Evolutionary conservation across 2,329 filamentous ascomycete species (phyloP).

Genomic region (Chaetomiaceae sp.): DNA sequence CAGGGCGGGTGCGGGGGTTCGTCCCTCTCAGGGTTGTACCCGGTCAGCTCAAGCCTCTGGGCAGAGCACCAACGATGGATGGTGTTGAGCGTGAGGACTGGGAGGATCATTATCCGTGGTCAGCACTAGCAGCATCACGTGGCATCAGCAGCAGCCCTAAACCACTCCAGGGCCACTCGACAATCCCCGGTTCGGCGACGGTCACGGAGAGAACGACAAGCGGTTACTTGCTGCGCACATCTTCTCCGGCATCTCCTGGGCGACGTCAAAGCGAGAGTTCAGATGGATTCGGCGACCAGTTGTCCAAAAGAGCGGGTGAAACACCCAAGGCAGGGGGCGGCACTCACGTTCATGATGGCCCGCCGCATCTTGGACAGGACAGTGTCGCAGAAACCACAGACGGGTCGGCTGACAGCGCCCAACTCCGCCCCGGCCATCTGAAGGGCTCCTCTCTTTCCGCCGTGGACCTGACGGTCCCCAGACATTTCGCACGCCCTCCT

Average conservation of each 20-base stretch:
- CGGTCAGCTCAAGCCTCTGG: slow-evolving; percentile 13
- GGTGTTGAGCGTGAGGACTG: slow-evolving; percentile 12
- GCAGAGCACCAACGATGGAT: slow-evolving; percentile 21
- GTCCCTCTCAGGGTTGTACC: slow-evolving; percentile 9
- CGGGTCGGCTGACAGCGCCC: not conserved
- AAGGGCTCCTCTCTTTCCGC: not conserved
- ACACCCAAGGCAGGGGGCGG: slow-evolving; percentile 17
- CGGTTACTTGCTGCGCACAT: slow-evolving; percentile 11
- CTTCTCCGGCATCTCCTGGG: slow-evolving; percentile 8
- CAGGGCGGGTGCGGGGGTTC: slow-evolving; percentile 12
- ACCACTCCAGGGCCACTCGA: slow-evolving; percentile 15
- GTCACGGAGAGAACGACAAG: slow-evolving; percentile 6
- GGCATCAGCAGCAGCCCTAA: slow-evolving; percentile 26
- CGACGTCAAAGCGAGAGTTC: slow-evolving; percentile 14
- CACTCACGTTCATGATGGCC: not conserved
- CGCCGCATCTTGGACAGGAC: not conserved
- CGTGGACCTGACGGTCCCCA: slow-evolving; percentile 12
- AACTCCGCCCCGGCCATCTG: not conserved
- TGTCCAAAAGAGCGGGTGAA: slow-evolving; percentile 12
- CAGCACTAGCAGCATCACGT: slow-evolving; percentile 27
- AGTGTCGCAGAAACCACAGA: not conserved
- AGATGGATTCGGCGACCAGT: slow-evolving; percentile 12
- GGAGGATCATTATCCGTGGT: slow-evolving; percentile 22
- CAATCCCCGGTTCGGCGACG: slow-evolving; percentile 5
- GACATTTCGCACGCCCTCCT: slow-evolving; percentile 29